These are phyloP conservation scores for Puccinia hordei DNA, from an alignment of 1,284 basidiomycete genomes.

Conservation along the genomic window DNA sequence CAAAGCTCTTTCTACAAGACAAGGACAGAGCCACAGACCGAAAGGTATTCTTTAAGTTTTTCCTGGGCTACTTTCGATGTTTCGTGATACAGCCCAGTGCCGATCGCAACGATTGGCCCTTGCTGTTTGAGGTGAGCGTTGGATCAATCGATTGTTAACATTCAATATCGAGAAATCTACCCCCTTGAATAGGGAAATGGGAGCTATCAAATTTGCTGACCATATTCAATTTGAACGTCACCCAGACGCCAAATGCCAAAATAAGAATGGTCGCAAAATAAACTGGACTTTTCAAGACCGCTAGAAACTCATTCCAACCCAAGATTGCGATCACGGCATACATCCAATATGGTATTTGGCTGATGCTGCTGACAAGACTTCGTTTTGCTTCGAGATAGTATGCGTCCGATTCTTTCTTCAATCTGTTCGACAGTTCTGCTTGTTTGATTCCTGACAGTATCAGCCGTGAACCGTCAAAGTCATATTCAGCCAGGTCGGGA, in stretches of 20 bases:
- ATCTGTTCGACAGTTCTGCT: slow-evolving; percentile 77
- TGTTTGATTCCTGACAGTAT: slow-evolving; percentile 80
- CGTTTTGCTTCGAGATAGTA: slow-evolving; percentile 98
- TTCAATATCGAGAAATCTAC: neutral
- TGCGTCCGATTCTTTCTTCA: slow-evolving; percentile 92
- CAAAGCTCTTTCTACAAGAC: neutral
- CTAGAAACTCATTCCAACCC: slow-evolving; percentile 98
- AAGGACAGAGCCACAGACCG: slow-evolving; percentile 22
- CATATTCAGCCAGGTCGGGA: slow-evolving; percentile 68
- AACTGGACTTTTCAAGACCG: slow-evolving; percentile 86
- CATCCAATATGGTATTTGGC: slow-evolving; percentile 95
- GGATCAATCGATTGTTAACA: slow-evolving; percentile 19
- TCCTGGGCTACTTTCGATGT: slow-evolving; percentile 34
- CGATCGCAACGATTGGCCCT: slow-evolving; percentile 42
- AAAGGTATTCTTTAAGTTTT: slow-evolving; percentile 45
- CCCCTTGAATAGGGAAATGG: neutral
- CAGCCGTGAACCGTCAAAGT: slow-evolving; percentile 75
- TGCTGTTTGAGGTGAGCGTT: slow-evolving; percentile 31
- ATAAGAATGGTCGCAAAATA: slow-evolving; percentile 84
- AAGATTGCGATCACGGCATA: slow-evolving; percentile 86
- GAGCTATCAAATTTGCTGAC: slow-evolving; percentile 54
- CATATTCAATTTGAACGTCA: slow-evolving; percentile 74
- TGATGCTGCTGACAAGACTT: slow-evolving; percentile 85
- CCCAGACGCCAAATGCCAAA: slow-evolving; percentile 70
- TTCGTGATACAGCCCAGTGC: slow-evolving; percentile 41